These are phyloP conservation scores for Seminavis robusta DNA, from an alignment of 108 stramenopile genomes.

Conservation along the genomic window DNA sequence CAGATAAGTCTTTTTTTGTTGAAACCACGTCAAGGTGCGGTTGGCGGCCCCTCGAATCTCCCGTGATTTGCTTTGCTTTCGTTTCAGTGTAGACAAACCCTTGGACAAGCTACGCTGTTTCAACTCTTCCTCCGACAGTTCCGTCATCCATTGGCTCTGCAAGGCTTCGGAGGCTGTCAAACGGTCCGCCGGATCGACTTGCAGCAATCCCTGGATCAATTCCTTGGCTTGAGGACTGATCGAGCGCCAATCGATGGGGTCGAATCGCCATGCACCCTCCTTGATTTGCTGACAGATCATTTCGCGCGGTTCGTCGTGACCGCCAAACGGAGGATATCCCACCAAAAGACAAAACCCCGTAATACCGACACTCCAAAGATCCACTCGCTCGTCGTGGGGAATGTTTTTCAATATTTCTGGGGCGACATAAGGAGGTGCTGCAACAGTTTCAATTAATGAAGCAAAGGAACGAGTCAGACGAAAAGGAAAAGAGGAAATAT, in stretches of 20 bases:
- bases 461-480: too few species aligned
- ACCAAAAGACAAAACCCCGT: constrained; percentile 86
- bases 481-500: too few species aligned
- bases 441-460: too few species aligned
- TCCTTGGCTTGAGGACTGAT: constrained; percentile 72
- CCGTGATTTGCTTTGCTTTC: too few species aligned
- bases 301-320: constrained; percentile 25
- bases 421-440: constrained; percentile 58
- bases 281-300: too few species aligned
- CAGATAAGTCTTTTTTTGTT: too few species aligned
- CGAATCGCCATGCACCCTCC: too few species aligned
- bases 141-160: constrained; percentile 78
- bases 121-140: too few species aligned
- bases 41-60: too few species aligned
- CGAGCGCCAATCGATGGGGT: constrained; percentile 55
- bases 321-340: constrained; percentile 51
- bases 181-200: constrained; percentile 58
- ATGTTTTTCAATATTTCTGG: constrained; percentile 57
- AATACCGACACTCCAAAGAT: constrained; percentile 95
- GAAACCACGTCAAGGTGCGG: too few species aligned
- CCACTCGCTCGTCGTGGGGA: constrained; percentile 78
- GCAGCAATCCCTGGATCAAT: constrained; percentile 62
- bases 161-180: constrained; percentile 62
- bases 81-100: too few species aligned
- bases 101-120: too few species aligned